Percentiles rank a stretch among this genome's conserved stretches.
Evolutionary conservation across 768 basidiomycete genomes (phyloP).

Genomic region (Clitopilus passeckerianus): DNA sequence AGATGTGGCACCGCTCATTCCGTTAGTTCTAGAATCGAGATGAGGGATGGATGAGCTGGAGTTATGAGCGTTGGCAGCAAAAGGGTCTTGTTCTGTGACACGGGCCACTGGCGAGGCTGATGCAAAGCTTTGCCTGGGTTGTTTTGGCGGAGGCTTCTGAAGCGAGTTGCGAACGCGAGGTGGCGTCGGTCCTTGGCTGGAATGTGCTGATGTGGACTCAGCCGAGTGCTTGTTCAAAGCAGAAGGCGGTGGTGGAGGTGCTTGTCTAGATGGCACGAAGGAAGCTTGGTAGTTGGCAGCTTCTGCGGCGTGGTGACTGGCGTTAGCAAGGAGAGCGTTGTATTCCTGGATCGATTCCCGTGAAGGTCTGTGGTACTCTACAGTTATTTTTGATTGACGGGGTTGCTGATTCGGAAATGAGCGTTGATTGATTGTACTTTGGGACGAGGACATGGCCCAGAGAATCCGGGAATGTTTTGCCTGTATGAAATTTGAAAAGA

Average conservation of each 20-base stretch:
- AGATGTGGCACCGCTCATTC: conserved; percentile 34
- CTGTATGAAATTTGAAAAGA: not conserved
- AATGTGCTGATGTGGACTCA: conserved; percentile 27
- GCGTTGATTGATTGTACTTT: conserved; percentile 45
- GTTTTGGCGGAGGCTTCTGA: conserved; percentile 54
- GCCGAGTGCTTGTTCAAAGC: conserved; percentile 42
- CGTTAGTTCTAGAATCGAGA: conserved; percentile 23
- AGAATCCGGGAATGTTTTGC: not conserved
- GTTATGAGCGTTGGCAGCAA: conserved; percentile 35
- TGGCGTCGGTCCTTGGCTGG: conserved; percentile 17
- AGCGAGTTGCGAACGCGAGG: conserved; percentile 49
- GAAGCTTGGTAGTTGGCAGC: conserved; percentile 34
- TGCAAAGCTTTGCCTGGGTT: conserved; percentile 50
- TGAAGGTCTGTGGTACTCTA: conserved; percentile 75
- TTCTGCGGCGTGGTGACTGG: conserved; percentile 50
- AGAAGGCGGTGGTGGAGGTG: conserved; percentile 36
- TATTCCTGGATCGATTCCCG: conserved; percentile 76
- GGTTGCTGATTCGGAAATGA: conserved; percentile 34
- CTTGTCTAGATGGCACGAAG: conserved; percentile 26
- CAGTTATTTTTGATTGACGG: conserved; percentile 57
- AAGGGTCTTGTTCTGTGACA: conserved; percentile 52
- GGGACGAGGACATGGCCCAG: conserved; percentile 36
- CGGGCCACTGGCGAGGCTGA: conserved; percentile 28
- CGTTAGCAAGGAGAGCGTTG: conserved; percentile 63
- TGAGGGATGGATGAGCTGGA: conserved; percentile 25